Conservation (phyloP, 2,329 filamentous ascomycete genomes). For the Ceratocystis destructans region DNA sequence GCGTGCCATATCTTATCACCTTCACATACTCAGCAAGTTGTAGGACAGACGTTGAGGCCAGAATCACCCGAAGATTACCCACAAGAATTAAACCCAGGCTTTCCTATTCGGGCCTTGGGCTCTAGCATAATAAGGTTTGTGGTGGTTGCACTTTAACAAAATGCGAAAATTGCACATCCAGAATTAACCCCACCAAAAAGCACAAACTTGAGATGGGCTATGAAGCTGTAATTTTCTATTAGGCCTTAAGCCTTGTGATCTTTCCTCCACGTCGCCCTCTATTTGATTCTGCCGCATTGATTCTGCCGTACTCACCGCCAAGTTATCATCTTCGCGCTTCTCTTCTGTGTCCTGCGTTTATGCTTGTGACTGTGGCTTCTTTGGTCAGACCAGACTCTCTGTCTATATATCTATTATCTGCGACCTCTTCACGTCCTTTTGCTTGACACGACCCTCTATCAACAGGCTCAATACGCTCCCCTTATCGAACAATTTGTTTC, state of each 20-base stretch:
- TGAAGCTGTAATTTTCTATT: slow-evolving; percentile 7
- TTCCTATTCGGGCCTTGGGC: not conserved
- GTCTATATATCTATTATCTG: too few relatives aligned
- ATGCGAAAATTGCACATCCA: slow-evolving; percentile 3
- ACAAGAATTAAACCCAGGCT: not conserved
- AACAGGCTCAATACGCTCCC: too few relatives aligned
- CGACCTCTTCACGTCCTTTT: too few relatives aligned
- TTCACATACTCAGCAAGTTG: not conserved
- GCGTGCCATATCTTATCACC: not conserved
- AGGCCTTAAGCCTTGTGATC: slow-evolving; percentile 1
- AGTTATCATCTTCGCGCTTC: not conserved
- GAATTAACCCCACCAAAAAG: slow-evolving; percentile 10
- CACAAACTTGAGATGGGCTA: slow-evolving; percentile 7
- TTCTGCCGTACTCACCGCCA: not conserved
- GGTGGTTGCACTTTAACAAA: not conserved
- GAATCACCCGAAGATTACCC: not conserved
- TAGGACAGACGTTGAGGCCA: slow-evolving; percentile 1
- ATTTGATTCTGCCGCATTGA: not conserved
- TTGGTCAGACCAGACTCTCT: too few relatives aligned
- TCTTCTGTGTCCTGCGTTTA: not conserved
- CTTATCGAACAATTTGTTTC: not conserved
- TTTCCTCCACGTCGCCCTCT: not conserved
- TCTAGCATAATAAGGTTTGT: not conserved
- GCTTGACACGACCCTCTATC: too few relatives aligned
- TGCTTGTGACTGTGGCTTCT: too few relatives aligned